Conservation (phyloP, 164 flowering plant genomes). For the Cinnamomum chago region DNA sequence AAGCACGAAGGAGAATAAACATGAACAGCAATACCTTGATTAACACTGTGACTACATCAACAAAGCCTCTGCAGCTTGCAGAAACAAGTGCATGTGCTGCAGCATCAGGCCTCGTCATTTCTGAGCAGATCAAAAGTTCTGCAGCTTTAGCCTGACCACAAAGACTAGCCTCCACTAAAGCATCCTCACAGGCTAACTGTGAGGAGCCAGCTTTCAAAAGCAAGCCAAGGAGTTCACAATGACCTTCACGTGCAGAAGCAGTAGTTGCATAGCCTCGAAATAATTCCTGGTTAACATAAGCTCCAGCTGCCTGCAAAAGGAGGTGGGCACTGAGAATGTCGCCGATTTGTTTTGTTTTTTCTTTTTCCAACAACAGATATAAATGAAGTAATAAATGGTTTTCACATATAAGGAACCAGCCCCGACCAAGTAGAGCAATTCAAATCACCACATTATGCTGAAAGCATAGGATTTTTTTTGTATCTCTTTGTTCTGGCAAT, state of each 20-base stretch:
- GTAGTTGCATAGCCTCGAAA: slow-evolving; percentile 54
- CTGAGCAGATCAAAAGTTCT: slow-evolving; percentile 23
- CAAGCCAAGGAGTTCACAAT: slow-evolving; percentile 30
- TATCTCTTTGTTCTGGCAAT: neutral
- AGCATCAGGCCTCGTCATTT: slow-evolving; percentile 10
- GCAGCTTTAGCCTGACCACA: slow-evolving; percentile 34
- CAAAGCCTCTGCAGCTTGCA: slow-evolving; percentile 12
- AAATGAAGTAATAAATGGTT: neutral
- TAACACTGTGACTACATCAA: neutral
- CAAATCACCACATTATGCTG: neutral
- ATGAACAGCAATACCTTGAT: neutral
- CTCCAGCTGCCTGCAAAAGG: slow-evolving; percentile 32
- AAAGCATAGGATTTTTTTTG: neutral
- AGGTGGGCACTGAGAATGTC: neutral
- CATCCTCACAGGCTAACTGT: slow-evolving; percentile 49
- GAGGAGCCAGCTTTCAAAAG: slow-evolving; percentile 37
- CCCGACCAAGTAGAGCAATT: neutral
- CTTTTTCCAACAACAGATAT: neutral
- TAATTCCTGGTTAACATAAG: slow-evolving; percentile 44
- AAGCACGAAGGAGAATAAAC: neutral
- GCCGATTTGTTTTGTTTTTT: too few species aligned
- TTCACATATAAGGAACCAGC: neutral
- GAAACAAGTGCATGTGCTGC: slow-evolving; percentile 12
- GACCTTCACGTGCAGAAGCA: slow-evolving; percentile 49
- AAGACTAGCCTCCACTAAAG: slow-evolving; percentile 48